phyloP scores from a whole-genome alignment of 441 rosid species.

The Pelargonium cotyledonis region DNA sequence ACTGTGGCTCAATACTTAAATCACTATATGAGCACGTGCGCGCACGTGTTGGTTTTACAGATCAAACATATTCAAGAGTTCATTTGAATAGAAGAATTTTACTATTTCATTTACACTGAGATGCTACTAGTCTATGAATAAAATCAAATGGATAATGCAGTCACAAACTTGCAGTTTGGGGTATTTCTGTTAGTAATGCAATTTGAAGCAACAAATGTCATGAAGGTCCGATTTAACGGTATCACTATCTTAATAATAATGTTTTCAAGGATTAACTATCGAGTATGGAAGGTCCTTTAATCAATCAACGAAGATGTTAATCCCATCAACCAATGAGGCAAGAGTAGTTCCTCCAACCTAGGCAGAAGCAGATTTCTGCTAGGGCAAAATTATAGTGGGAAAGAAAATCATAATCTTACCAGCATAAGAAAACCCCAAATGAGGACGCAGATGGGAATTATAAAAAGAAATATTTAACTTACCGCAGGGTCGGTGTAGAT shows the following conservation, averaged over 20 bases:
- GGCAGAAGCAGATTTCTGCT: no score
- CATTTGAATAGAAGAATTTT: neutral
- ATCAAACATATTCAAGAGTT: no score
- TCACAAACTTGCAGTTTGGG: neutral
- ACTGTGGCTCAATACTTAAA: neutral
- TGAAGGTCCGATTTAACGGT: neutral
- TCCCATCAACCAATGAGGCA: no score
- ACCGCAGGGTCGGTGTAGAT: constrained; percentile 95
- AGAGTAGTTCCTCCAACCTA: no score
- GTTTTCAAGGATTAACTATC: neutral
- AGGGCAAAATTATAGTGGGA: no score
- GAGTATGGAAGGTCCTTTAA: neutral
- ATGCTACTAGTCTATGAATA: neutral
- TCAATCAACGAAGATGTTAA: no score
- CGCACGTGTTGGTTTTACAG: no score
- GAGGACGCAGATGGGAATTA: neutral
- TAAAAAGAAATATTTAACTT: constrained; percentile 40
- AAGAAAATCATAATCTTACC: neutral
- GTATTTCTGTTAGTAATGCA: neutral
- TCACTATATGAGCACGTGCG: no score
- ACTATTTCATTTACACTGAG: neutral
- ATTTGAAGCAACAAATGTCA: neutral
- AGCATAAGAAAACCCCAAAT: neutral
- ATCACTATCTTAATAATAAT: neutral
- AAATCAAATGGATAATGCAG: neutral